These are phyloP conservation scores for Naumovozyma dairenensis DNA, from an alignment of 805 yeast genomes.

Conservation along the genomic window DNA sequence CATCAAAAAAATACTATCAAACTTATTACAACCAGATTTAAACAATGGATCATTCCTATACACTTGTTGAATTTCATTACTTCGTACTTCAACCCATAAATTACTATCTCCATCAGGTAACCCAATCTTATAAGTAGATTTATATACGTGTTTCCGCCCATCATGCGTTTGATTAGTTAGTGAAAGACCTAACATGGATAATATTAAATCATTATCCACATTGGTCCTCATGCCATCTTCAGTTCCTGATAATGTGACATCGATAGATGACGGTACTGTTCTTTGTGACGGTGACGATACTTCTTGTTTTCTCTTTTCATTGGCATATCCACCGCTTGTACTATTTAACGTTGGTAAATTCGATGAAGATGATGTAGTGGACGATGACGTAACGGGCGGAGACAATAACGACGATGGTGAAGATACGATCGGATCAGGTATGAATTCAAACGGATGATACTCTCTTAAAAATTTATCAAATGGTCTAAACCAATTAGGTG, in stretches of 20 bases:
- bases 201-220: too few species aligned
- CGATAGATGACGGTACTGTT: too few species aligned
- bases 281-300: too few species aligned
- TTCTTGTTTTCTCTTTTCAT: too few species aligned
- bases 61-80: slow-evolving; percentile 13
- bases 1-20: slow-evolving; percentile 17
- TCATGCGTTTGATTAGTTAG: too few species aligned
- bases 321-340: too few species aligned
- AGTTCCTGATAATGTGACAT: too few species aligned
- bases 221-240: too few species aligned
- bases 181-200: too few species aligned
- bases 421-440: slow-evolving; percentile 11
- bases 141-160: slow-evolving; percentile 2
- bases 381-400: neutral
- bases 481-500: slow-evolving; percentile 25
- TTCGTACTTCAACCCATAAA: slow-evolving; percentile 22
- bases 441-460: slow-evolving; percentile 17
- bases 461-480: slow-evolving; percentile 17
- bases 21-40: slow-evolving; percentile 15
- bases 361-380: neutral
- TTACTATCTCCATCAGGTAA: slow-evolving; percentile 13
- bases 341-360: neutral
- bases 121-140: slow-evolving; percentile 14
- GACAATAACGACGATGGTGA: neutral
- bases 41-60: slow-evolving; percentile 21